A percentile compares a stretch with the other conserved stretches of the same genome.
phyloP scores from a whole-genome alignment of 2,329 filamentous ascomycete genomes.

The Colletotrichum abscissum region DNA sequence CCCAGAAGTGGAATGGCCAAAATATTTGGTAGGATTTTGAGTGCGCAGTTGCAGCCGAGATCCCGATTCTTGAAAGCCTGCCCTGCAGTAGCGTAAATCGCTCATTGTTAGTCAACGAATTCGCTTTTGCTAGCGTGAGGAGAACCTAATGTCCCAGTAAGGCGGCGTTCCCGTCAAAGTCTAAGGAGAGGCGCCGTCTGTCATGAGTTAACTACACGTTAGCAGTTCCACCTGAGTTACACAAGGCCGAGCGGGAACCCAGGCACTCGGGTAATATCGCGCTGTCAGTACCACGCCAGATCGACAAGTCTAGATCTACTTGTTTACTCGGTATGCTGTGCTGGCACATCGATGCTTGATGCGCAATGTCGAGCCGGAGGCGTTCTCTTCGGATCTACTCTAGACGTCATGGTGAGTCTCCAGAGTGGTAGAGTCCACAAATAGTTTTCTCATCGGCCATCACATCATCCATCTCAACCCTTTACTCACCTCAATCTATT shows the following conservation, averaged over 20 bases:
- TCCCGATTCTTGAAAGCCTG: background rate
- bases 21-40: background rate
- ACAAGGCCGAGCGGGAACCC: background rate
- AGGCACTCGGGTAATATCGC: background rate
- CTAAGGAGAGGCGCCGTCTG: background rate
- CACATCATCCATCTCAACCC: background rate
- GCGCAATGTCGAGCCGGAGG: too few relatives aligned
- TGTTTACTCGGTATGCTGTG: too few relatives aligned
- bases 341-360: too few relatives aligned
- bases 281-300: background rate
- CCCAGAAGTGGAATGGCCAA: background rate
- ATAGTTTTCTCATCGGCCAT: background rate
- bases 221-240: too few relatives aligned
- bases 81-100: background rate
- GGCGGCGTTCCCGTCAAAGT: background rate
- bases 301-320: background rate
- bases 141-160: background rate
- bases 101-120: background rate
- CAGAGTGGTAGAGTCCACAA: too few relatives aligned
- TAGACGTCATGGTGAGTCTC: too few relatives aligned
- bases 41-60: background rate
- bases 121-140: background rate
- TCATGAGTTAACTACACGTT: background rate
- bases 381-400: too few relatives aligned
- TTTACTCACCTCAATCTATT: background rate